Conservation (phyloP, 257 asterid genomes). For the Capsicum baccatum region DNA sequence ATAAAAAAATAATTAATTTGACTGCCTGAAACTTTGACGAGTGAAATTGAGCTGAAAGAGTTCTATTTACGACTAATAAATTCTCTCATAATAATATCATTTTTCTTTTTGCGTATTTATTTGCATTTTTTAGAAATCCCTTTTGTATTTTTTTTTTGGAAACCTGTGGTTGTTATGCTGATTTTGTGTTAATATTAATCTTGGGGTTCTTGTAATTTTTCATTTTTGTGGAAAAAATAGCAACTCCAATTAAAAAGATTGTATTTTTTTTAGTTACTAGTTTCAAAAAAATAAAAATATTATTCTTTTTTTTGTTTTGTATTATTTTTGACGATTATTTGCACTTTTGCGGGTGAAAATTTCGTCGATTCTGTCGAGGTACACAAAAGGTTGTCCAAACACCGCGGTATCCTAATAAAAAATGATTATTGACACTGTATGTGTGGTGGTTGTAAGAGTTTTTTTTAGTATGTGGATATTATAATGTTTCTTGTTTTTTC, state of each 20-base stretch:
- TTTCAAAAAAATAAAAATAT: no score
- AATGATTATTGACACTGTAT: no score
- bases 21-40: no score
- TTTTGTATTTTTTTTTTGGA: background rate
- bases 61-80: background rate
- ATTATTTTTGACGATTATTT: no score
- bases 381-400: no score
- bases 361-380: no score
- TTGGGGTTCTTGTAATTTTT: background rate
- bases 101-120: background rate
- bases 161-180: background rate
- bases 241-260: background rate
- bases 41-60: fast-evolving
- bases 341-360: no score
- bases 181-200: background rate
- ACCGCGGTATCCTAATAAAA: no score
- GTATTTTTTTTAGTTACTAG: background rate
- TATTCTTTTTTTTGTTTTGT: no score
- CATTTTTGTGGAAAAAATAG: background rate
- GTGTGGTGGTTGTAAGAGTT: background rate
- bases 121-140: background rate
- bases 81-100: background rate
- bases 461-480: background rate
- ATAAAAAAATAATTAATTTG: no score
- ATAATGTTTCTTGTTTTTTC: background rate